Base-by-base conservation (phyloP, 2,329 filamentous ascomycete genomes). In the Claviceps paspali region DNA sequence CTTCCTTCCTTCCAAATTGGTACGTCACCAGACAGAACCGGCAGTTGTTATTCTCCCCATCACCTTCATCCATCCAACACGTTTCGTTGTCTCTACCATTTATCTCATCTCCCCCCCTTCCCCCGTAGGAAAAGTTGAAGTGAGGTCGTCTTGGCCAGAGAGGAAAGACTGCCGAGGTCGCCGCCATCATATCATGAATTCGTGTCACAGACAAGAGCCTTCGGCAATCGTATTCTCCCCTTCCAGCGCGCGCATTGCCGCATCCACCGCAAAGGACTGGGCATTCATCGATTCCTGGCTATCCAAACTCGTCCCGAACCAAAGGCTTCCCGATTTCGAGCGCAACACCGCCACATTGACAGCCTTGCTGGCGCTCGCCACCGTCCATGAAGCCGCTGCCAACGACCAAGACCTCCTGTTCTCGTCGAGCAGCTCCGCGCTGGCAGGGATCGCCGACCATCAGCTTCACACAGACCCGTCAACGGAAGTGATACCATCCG, bases 211-310 rank as follows among this genome's bases (percentile, higher is more conserved):
- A 12, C 32, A 35, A 15, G 14, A 38, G 3, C 33, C 36, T 9
- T 54, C 58, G 30, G 52, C 68, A 10, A 72, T 74, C 42, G 76
- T 81, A 39, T 81, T 80, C 59, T 80, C 76, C 4, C 76, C 76
- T 10, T 77, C 74, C 0, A 62, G 77, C 23, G 75, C 76, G 36
- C 79, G 84, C 41, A 78, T 82, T 42, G 82, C 84, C 47, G 81
- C 82, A 43, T 81, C 82, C 10, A 77, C 82, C 44, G 82, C 85
- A 33, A 87, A 88, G 53, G 87, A 95, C 59, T 96, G 88, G 88
- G 79, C 77, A 38, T 85, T 82, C 46, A 72, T 95, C 47, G 85
- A 92, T 58, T 65, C 67, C 48, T 96, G 88, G 87, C 73, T 68
- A 32, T 68, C 72, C 41, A 82, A 82, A 51, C 82, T 82, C 48